Conservation (phyloP, 306 rosid species). For the Cicer judaicum region DNA sequence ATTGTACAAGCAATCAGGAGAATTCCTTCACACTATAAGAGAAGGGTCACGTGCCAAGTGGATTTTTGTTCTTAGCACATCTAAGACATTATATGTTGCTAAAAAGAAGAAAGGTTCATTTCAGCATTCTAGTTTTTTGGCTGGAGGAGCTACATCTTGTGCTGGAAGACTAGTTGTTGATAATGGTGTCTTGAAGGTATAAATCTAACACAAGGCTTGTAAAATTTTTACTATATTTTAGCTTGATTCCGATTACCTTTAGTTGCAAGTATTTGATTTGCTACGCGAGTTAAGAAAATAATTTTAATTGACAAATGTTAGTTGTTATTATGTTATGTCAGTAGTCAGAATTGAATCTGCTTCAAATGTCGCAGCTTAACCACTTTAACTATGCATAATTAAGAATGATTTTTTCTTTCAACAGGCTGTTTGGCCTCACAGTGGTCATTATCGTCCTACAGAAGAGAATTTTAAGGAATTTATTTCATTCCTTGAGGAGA, state of each 20-base stretch:
- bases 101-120: constrained; percentile 79
- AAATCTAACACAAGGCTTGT: neutral
- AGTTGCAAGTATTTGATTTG: too few species aligned
- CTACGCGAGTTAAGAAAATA: too few species aligned
- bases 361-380: too few species aligned
- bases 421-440: constrained; percentile 92
- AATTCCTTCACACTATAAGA: constrained; percentile 58
- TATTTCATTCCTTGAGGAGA: constrained; percentile 66
- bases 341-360: too few species aligned
- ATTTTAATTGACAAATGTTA: too few species aligned
- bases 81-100: constrained; percentile 71
- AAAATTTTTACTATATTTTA: neutral
- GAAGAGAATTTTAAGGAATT: constrained; percentile 80
- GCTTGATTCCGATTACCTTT: neutral
- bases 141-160: constrained; percentile 89
- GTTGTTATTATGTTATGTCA: too few species aligned
- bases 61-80: constrained; percentile 91
- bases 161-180: constrained; percentile 83
- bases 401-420: neutral
- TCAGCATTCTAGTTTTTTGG: constrained; percentile 96
- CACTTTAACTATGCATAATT: too few species aligned
- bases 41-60: constrained; percentile 62
- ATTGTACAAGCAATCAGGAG: constrained; percentile 54
- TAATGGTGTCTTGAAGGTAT: constrained; percentile 80
- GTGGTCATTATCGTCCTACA: constrained; percentile 91